phyloP scores from a whole-genome alignment of 129 eudicot species.

The Ambrosia trifida region DNA sequence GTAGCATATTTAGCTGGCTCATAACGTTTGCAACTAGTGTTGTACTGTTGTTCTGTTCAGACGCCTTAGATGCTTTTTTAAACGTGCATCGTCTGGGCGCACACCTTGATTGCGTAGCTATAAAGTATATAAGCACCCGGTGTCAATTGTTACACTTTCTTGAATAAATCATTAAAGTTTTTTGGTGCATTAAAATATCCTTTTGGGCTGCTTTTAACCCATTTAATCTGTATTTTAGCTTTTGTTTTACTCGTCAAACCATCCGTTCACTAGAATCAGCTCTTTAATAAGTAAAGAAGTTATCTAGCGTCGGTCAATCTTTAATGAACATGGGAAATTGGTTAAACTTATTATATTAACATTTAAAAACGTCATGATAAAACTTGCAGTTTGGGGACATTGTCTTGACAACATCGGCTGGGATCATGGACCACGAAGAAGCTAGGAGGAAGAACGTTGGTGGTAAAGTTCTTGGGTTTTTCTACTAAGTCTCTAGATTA shows the following conservation, averaged over 20 bases:
- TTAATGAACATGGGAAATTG: neutral
- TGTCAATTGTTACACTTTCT: neutral
- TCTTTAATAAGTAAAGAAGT: too few species aligned
- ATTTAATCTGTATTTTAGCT: neutral
- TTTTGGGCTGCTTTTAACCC: neutral
- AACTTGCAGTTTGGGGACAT: slow-evolving; percentile 66
- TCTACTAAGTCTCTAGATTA: slow-evolving; percentile 41
- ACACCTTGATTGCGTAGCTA: too few species aligned
- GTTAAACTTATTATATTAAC: neutral
- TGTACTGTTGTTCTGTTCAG: too few species aligned
- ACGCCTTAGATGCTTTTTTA: too few species aligned
- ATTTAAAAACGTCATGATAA: neutral
- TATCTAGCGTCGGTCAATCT: neutral
- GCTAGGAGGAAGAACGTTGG: slow-evolving; percentile 73
- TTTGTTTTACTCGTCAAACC: neutral
- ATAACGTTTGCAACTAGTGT: too few species aligned
- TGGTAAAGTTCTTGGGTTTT: slow-evolving; percentile 70
- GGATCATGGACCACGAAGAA: slow-evolving; percentile 72
- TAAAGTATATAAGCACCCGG: too few species aligned
- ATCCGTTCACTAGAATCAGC: too few species aligned
- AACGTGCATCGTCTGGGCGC: too few species aligned
- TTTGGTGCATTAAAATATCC: neutral
- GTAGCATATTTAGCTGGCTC: neutral
- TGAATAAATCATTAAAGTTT: neutral
- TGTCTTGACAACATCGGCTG: slow-evolving; percentile 66